Evolutionary conservation across 768 basidiomycete species (phyloP).

Genomic region (Termitomyces sp.): DNA sequence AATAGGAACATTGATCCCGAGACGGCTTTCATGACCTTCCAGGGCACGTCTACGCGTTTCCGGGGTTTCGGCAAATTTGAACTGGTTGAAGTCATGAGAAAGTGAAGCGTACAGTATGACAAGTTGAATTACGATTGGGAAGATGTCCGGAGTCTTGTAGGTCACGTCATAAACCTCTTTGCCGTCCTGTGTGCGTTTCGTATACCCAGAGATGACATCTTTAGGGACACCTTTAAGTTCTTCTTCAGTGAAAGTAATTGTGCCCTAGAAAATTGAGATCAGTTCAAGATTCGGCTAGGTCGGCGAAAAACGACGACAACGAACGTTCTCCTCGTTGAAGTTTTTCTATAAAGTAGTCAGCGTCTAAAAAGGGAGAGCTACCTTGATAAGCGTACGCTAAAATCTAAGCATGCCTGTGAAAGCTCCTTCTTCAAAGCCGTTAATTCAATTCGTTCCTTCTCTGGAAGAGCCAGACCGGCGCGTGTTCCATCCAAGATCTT

Average conservation of each 20-base stretch:
- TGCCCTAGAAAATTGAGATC: constrained; percentile 33
- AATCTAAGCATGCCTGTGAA: constrained; percentile 71
- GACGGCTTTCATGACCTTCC: constrained; percentile 63
- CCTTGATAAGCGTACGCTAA: constrained; percentile 47
- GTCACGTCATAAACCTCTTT: constrained; percentile 67
- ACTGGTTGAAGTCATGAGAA: constrained; percentile 32
- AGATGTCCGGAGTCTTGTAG: constrained; percentile 79
- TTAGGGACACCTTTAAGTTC: constrained; percentile 77
- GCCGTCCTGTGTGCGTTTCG: constrained; percentile 52
- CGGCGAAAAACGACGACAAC: constrained; percentile 6
- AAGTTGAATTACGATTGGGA: constrained; percentile 54
- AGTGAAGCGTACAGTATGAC: not conserved
- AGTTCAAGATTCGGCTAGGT: not conserved
- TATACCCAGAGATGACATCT: constrained; percentile 75
- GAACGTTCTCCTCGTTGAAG: constrained; percentile 82
- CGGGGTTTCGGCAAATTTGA: constrained; percentile 73
- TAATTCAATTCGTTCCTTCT: constrained; percentile 51
- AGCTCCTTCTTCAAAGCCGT: constrained; percentile 69
- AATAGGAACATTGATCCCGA: constrained; percentile 64
- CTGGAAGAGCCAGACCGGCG: constrained; percentile 69
- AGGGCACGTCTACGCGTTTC: constrained; percentile 61
- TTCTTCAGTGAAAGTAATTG: constrained; percentile 58
- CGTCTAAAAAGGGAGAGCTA: not conserved
- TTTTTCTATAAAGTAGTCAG: constrained; percentile 51
- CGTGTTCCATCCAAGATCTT: constrained; percentile 73